These are phyloP conservation scores for Pythium apleroticum DNA, from an alignment of 352 stramenopile genomes.

Conservation along the genomic window DNA sequence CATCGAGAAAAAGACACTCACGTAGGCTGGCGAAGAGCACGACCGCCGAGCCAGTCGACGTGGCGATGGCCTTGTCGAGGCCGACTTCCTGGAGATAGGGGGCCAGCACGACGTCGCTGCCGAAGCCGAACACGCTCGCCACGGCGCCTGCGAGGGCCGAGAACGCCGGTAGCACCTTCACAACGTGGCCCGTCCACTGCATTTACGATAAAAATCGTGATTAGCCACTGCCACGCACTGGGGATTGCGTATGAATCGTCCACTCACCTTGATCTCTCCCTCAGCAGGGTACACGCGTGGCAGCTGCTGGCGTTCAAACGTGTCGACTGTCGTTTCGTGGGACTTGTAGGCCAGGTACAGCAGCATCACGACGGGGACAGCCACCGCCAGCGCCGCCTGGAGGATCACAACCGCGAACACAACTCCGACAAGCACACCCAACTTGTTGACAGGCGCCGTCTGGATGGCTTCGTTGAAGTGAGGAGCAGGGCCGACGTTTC, in stretches of 20 bases:
- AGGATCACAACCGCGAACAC: slow-evolving; percentile 21
- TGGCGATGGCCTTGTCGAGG: slow-evolving; percentile 17
- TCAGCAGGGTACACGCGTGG: slow-evolving; percentile 13
- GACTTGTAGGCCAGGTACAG: slow-evolving; percentile 29
- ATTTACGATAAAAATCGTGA: not conserved
- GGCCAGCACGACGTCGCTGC: slow-evolving; percentile 23
- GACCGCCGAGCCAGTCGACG: slow-evolving; percentile 15
- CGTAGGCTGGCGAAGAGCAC: slow-evolving; percentile 19
- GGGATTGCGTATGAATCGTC: too few relatives aligned
- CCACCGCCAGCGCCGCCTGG: slow-evolving; percentile 22
- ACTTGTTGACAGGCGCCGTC: slow-evolving; percentile 17
- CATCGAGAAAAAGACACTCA: slow-evolving; percentile 7
- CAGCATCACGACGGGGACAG: slow-evolving; percentile 24
- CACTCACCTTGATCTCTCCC: slow-evolving; percentile 26
- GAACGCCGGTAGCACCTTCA: slow-evolving; percentile 10
- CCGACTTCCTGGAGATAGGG: slow-evolving; percentile 19
- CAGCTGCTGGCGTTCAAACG: slow-evolving; percentile 25
- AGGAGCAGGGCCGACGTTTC: slow-evolving; percentile 3
- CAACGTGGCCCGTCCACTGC: slow-evolving; percentile 20
- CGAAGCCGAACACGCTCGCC: slow-evolving; percentile 16
- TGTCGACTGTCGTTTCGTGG: slow-evolving; percentile 19
- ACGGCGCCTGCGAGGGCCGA: slow-evolving; percentile 12
- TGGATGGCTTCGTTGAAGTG: slow-evolving; percentile 21
- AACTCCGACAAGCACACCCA: slow-evolving; percentile 24
- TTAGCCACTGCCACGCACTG: not conserved